Conservation (phyloP, 768 basidiomycete species). For the Auriscalpium microsporum region DNA sequence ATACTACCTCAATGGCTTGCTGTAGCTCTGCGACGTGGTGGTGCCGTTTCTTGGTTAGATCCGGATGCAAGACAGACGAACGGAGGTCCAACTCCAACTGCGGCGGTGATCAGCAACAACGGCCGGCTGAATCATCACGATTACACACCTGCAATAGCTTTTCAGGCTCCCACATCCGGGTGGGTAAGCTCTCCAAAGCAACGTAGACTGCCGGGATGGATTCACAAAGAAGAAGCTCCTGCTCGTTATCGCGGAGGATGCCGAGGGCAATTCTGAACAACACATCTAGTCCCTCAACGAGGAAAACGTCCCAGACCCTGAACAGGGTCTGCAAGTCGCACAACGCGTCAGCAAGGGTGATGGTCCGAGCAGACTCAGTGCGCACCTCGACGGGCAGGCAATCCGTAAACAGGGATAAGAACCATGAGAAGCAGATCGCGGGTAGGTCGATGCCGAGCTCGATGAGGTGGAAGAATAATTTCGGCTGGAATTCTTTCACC, state of each 20-base stretch:
- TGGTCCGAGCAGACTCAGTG: not conserved
- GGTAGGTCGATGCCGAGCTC: conserved; percentile 83
- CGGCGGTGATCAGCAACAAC: not conserved
- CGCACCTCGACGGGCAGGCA: conserved; percentile 88
- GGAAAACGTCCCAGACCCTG: conserved; percentile 92
- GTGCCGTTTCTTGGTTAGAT: conserved; percentile 44
- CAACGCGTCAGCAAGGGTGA: not conserved
- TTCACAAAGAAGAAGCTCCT: conserved; percentile 74
- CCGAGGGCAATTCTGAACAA: conserved; percentile 86
- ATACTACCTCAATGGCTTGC: conserved; percentile 11
- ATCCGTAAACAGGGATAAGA: conserved; percentile 91
- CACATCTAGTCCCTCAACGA: conserved; percentile 87
- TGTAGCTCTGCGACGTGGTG: conserved; percentile 39
- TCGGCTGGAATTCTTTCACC: conserved; percentile 69
- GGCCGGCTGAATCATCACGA: not conserved
- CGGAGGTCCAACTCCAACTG: conserved; percentile 54
- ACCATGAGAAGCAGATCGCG: conserved; percentile 98
- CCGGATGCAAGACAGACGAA: conserved; percentile 37
- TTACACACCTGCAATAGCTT: conserved; percentile 72
- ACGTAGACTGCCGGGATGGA: conserved; percentile 87
- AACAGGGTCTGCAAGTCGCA: conserved; percentile 64
- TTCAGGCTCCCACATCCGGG: conserved; percentile 90
- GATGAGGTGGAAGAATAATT: conserved; percentile 64
- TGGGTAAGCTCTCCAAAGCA: conserved; percentile 81
- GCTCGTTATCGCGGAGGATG: conserved; percentile 77